Base-by-base conservation (phyloP, 2,329 filamentous ascomycete genomes). In the Ascochyta clinopodiicola region DNA sequence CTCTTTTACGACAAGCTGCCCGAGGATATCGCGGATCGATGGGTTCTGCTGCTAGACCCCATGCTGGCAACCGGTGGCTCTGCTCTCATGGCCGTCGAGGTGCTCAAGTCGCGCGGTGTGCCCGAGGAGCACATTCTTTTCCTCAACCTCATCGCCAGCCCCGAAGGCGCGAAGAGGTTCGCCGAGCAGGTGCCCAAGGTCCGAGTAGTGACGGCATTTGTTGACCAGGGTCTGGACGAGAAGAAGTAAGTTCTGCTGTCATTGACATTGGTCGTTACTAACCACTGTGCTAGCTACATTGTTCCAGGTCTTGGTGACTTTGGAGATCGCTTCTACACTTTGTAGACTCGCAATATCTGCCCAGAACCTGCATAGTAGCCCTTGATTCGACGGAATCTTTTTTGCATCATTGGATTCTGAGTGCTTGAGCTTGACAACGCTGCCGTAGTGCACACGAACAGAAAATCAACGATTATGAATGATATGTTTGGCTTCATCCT, bases 1-100 rank as follows among this genome's bases (percentile, higher is more conserved):
- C 84, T 99, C 10, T 99, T 98, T 78, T 99, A 98, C 78, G 94
- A 98, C 70, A 99, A 99, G 80, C 84, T 99, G 34, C 95, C 95
- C 6, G 89, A 92, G 72, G 95, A 99, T 74, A 97, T 99, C 75
- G 86, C 90, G 22, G 85, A 94, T 50, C 83, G 95, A 75, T 99
- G 95, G 93, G 94, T 97, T 32, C 80, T 99, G 57, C 81, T 99
- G 39, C 80, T 99, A 40, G 95, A 99, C 74, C 95, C 95, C n/a
- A 99, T 99, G 95, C 93, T 99, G 78, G 95, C 95, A 54, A 99
- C 95, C 66, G 93, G 94, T 65, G 95, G 95, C 42, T 97, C 93
- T 54, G 95, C 95, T 47, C 95, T 92, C 53, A 96, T 99, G 91
- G 95, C 95, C 27, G 93, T 98, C 17, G 91, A 98, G 62, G 92